Conservation (phyloP, 2,329 filamentous ascomycete genomes). For the Elsinoe necatrix region DNA sequence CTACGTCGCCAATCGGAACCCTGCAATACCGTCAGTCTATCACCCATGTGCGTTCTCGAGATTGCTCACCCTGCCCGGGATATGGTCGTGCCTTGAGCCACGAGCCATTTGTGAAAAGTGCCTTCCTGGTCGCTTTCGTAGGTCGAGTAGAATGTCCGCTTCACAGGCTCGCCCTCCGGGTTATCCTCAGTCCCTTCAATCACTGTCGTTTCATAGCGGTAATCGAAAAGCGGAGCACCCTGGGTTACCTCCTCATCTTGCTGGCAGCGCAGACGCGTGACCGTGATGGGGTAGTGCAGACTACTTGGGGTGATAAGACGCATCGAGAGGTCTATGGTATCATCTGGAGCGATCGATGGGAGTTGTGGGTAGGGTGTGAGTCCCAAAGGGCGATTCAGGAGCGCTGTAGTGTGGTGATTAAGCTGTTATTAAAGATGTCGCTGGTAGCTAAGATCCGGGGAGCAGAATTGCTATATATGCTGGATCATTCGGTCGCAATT, state of each 20-base stretch:
- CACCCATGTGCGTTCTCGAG: background rate
- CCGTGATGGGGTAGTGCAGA: constrained; percentile 87
- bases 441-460: background rate
- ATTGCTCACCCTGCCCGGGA: constrained; percentile 29
- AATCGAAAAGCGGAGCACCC: constrained; percentile 72
- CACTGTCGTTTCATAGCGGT: constrained; percentile 71
- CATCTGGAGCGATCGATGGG: background rate
- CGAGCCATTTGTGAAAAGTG: constrained; percentile 65
- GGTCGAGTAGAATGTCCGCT: constrained; percentile 63
- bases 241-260: constrained; percentile 67
- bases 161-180: constrained; percentile 56
- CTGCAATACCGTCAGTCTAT: constrained; percentile 28
- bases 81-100: constrained; percentile 57
- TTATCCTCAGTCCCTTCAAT: constrained; percentile 62
- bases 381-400: background rate
- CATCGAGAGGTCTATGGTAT: constrained; percentile 30
- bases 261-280: constrained; percentile 72
- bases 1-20: constrained; percentile 60
- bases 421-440: background rate
- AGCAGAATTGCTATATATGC: background rate
- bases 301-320: constrained; percentile 40
- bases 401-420: background rate
- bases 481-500: background rate
- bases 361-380: background rate
- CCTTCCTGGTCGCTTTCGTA: constrained; percentile 83